Conservation (phyloP, 164 flowering plant species). For the Protea cynaroides region DNA sequence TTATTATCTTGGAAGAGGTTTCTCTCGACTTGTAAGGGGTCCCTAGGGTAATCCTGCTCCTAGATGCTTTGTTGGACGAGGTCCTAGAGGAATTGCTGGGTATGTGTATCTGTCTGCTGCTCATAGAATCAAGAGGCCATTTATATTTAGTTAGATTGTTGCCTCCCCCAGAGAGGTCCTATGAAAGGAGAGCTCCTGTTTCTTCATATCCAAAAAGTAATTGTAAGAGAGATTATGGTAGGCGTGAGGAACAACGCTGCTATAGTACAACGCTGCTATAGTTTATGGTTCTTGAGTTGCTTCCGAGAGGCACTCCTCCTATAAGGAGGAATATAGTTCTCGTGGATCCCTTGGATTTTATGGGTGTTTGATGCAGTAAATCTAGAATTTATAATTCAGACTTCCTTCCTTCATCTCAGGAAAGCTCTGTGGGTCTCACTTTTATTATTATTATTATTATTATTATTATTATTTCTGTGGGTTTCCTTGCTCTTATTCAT, state of each 20-base stretch:
- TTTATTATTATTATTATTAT: no score
- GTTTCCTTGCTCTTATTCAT: no score
- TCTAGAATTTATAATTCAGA: no score
- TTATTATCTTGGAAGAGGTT: conserved; percentile 26
- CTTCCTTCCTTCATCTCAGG: no score
- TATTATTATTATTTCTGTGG: no score
- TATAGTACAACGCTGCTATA: conserved; percentile 58
- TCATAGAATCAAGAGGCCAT: conserved; percentile 50
- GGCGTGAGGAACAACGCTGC: conserved; percentile 64
- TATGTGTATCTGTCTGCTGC: conserved; percentile 36
- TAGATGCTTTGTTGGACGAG: conserved; percentile 38
- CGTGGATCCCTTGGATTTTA: no score
- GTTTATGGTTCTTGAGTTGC: conserved; percentile 64
- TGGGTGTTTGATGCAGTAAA: no score
- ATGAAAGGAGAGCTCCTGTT: conserved; percentile 75
- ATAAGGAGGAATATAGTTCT: conserved; percentile 62
- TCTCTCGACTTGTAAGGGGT: conserved; percentile 36
- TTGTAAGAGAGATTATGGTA: conserved; percentile 68
- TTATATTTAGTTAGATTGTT: conserved; percentile 42
- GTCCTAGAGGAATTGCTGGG: conserved; percentile 36
- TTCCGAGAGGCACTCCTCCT: conserved; percentile 58
- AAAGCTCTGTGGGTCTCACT: no score
- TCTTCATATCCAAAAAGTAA: conserved; percentile 72
- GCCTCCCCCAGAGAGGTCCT: conserved; percentile 65
- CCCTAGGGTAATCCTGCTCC: conserved; percentile 56